Conservation (phyloP, 352 stramenopile species). For the Pythium apleroticum region DNA sequence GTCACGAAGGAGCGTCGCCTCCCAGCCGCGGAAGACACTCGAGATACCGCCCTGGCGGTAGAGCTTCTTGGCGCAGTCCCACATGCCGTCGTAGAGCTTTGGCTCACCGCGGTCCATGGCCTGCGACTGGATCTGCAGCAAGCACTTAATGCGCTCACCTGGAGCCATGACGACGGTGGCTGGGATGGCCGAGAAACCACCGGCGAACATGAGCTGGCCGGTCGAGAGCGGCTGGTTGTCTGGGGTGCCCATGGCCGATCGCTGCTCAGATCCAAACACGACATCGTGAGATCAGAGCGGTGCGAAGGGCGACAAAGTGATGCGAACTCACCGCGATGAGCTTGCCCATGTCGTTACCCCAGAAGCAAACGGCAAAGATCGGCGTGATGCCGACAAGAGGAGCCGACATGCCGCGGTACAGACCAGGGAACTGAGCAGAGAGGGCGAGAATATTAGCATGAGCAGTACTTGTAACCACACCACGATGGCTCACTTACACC, state of each 20-base stretch:
- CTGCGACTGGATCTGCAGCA: constrained; percentile 92
- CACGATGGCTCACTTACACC: constrained; percentile 59
- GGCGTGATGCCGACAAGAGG: constrained; percentile 94
- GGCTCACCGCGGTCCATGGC: constrained; percentile 73
- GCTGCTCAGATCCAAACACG: constrained; percentile 31
- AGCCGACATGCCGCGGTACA: constrained; percentile 96
- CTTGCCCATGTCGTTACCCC: constrained; percentile 97
- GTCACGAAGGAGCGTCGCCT: constrained; percentile 94
- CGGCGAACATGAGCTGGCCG: constrained; percentile 88
- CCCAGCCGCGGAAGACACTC: constrained; percentile 94
- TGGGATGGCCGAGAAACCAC: constrained; percentile 88
- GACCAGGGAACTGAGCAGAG: constrained; percentile 49
- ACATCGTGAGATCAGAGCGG: background rate
- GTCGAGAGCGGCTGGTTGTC: constrained; percentile 69
- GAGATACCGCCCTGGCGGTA: constrained; percentile 90
- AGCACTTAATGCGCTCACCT: constrained; percentile 96
- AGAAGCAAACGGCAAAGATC: constrained; percentile 98
- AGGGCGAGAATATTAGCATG: constrained; percentile 2
- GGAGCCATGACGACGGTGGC: constrained; percentile 93
- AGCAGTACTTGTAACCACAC: constrained; percentile 2
- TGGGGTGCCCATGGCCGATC: constrained; percentile 57
- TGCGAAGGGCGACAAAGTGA: background rate
- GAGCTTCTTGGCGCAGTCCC: constrained; percentile 94
- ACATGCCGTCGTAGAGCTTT: constrained; percentile 93
- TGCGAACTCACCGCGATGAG: constrained; percentile 74